Base-by-base conservation (phyloP, 2,329 filamentous ascomycete species). In the Pseudocercospora fijiensis region DNA sequence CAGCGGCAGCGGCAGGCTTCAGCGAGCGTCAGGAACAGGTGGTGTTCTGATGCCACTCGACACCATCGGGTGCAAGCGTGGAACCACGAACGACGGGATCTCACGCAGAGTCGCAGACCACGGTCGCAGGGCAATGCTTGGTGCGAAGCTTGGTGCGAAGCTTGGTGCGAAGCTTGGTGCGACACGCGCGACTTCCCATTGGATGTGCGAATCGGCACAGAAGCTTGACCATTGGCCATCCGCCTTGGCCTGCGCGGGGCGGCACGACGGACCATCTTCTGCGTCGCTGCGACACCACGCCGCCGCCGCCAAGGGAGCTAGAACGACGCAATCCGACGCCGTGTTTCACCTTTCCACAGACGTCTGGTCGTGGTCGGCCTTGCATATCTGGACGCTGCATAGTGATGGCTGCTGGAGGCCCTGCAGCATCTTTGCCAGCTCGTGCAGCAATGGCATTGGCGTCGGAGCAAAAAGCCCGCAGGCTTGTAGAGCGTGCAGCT, bases 11-110 rank as follows among this genome's bases (percentile, higher is more conserved):
- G n/a, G n/a, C n/a, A n/a, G n/a, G n/a, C n/a, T n/a, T n/a, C n/a
- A n/a, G 52, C 52, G 13, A 53, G 37, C 52, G 27, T 20, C 52
- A 37, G 52, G 52, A 56, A 27, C 49, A 52, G 49, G 24, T 13
- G 18, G 18, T 49, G 43, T 24, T 49, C 49, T 27, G 49, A 52
- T n/a, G 49, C 24, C 20, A 52, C n/a, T n/a, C 3, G 20, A 20
- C 43, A 47, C 7, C 43, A 47, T 47, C 43, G 43, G 22, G 18
- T 47, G 43, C 16, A 47, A 47, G 43, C 9, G 18, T 47, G 43
- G 43, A 47, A 47, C 43, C 47, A 26, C 22, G 22, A 16, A 52
- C 22, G 7, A 3, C 18, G 10, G 41, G 7, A 37, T 37, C 30
- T n/a, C 41, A 47, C 41, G 9, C n/a, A n/a, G n/a, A n/a, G n/a